Evolutionary conservation across 805 yeast genomes (phyloP), one percentile per base, ranked within the genome.

Genomic region (Blastobotrys robertii): DNA sequence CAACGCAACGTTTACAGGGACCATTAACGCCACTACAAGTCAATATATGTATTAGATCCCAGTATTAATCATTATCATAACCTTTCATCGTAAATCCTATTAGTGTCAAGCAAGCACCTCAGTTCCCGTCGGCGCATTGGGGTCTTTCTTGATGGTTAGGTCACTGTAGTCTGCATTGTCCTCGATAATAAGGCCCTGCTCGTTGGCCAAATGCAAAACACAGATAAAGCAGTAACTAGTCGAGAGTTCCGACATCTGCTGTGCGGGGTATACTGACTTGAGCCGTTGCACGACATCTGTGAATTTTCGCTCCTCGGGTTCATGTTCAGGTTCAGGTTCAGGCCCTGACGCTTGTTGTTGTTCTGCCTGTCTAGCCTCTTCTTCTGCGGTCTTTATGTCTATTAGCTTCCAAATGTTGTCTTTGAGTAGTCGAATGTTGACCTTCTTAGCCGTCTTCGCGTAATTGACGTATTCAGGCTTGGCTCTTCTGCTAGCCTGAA

Each of bases 171-270:
- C 57, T 5, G 65, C 73, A 8, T 65, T 72, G 46, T 74, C 73
- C 12, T 68, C 65, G 6, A 86, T 70, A 5, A 65, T 56, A 28
- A 86, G 65, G 1, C 88, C 90, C 54, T 83, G 79, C 58, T 86
- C 96, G 57, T 87, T 86, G 10, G 95, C 94, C 50, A 86, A 66
- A 63, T 86, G 96, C 30, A 86, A 63, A 54, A 85, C 63, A 52
- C 94, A 83, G 45, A 86, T 84, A 53, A 86, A 86, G 55, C 84
- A 83, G 59, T 83, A 83, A 61, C 94, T 81, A 1, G 95, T 85
- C 1, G 94, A 81, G 6, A 87, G 62, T 41, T 86, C 94, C 39
- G 70, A 72, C 50, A 69, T 65, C 38, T 77, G 73, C 38, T 74
- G 77, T 7, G 66, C 61, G 0, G 74, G 67, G 56, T 87, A 86